A percentile compares a stretch with the other conserved stretches of the same genome.
These are phyloP conservation scores for Xylaria sp. DNA, from an alignment of 2,329 filamentous ascomycete genomes.

Conservation along the genomic window DNA sequence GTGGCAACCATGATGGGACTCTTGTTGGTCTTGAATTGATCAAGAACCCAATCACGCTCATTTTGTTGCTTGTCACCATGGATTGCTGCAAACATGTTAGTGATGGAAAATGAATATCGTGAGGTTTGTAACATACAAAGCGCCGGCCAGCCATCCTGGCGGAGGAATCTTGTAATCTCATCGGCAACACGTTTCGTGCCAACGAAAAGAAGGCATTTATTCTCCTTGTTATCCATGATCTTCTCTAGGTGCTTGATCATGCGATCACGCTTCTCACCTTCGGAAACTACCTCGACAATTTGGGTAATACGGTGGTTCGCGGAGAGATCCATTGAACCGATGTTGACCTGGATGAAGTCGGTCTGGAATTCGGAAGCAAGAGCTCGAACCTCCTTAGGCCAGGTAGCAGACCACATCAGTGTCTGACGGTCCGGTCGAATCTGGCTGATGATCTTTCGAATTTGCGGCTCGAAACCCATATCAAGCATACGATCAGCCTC, in stretches of 20 bases:
- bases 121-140: conserved; percentile 75
- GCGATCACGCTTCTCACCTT: conserved; percentile 96
- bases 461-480: conserved; percentile 99
- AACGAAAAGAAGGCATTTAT: conserved; percentile 97
- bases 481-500: conserved; percentile 99
- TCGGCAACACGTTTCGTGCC: conserved; percentile 95
- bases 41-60: conserved; percentile 98
- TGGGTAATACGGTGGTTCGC: conserved; percentile 99
- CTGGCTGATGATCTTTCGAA: conserved; percentile 97
- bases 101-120: conserved; percentile 54
- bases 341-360: conserved; percentile 99
- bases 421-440: conserved; percentile 98
- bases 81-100: conserved; percentile 74
- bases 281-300: conserved; percentile 94
- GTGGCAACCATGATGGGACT: conserved; percentile 99
- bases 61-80: conserved; percentile 99
- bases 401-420: conserved; percentile 99
- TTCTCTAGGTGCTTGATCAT: conserved; percentile 99
- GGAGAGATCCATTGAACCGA: conserved; percentile 93
- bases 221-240: conserved; percentile 95
- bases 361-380: conserved; percentile 90
- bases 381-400: conserved; percentile 97
- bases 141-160: conserved; percentile 97
- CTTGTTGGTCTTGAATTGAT: conserved; percentile 99
- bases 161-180: conserved; percentile 96